Base-by-base conservation (phyloP, 2,329 filamentous ascomycete species). In the Trichothecium roseum region DNA sequence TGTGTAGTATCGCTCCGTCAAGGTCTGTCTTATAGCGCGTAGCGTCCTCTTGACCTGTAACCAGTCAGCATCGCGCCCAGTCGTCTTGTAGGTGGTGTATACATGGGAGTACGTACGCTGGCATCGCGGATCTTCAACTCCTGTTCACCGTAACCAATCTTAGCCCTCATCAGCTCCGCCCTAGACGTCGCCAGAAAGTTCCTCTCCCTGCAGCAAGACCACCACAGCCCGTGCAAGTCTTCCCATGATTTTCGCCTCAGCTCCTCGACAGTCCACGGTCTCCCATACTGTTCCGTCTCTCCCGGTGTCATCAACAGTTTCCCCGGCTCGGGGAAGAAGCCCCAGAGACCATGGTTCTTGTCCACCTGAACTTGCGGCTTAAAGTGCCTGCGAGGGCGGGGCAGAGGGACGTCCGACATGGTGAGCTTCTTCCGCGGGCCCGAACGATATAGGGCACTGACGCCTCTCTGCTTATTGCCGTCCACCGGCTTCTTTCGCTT, bases 171-270 rank as follows among this genome's bases (percentile, higher is more conserved):
- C 48, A 84, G 71, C 64, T 94, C 86, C 38, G 69, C 59, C 36
- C 69, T 68, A 46, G 81, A 78, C 20, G 93, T 96, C n/a, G 77
- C 70, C 47, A 96, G 75, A 46, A 84, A 75, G 62, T 98, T 98
- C 50, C 84, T 71, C 64, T 98, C 91, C 63, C 84, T 87, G 40
- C 82, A 73, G 56, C 91, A 96, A 37, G 87, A 74, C 86, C 88
- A 98, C 87, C 89, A 98, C 52, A 98, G 69, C 42, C 70, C 68
- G 59, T 96, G 88, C 49, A 98, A 63, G 57, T 96, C 88, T 42
- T 94, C 85, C 84, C 87, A 98, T 43, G 81, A 86, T 64, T 95
- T 95, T 43, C 74, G 69, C 43, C 88, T 74, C 51, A 98, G 68
- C 64, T 98, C 91, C 60, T 85, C 75, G 7, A 84, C 78, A 9